Evolutionary conservation across 2,329 filamentous ascomycete genomes (phyloP), one percentile per base, ranked within the genome.

Genomic region (Phoma sp.): DNA sequence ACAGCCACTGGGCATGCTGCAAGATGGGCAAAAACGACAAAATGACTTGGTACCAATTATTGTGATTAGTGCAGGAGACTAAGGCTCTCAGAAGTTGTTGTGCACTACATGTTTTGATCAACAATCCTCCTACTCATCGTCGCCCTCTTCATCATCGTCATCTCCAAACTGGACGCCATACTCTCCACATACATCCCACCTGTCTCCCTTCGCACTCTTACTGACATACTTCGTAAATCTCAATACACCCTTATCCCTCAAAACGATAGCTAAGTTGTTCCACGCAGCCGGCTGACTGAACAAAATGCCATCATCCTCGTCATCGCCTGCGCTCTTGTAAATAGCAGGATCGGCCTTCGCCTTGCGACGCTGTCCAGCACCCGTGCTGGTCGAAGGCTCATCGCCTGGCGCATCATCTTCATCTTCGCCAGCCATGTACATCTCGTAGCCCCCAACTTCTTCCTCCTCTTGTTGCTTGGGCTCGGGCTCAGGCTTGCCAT

Each of bases 211-310:
- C 7, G 95, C 95, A 45, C 83, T 85, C 55, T 82, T 82, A 75
- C 89, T 96, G 22, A 99, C 89, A 74, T 98, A 99, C 80, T 98
- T 99, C 68, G 98, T 92, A 72, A 99, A 99, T 73, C 91, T 88
- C 70, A 99, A 80, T 11, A 89, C 89, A 11, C 91, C 93, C 62
- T 85, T 86, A 72, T 99, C 95, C 53, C 95, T 84, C 63, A 98
- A 79, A 29, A 98, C 95, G 61, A 99, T 86, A 60, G 89, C 92
- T 79, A 99, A 82, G 60, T 89, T 91, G 75, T 98, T 98, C 95
- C 95, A 99, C 7, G 80, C 79, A 2, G 88, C 86, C 0, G 86
- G 82, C 66, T 86, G 87, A 41, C 83, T 86, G 71, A 90, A 89
- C 30, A 90, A 75, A 46, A 90, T 85, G 0, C 86, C 86, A 62